Base-by-base conservation (phyloP, 495 filamentous ascomycete genomes). In the Oleoguttula mirabilis region DNA sequence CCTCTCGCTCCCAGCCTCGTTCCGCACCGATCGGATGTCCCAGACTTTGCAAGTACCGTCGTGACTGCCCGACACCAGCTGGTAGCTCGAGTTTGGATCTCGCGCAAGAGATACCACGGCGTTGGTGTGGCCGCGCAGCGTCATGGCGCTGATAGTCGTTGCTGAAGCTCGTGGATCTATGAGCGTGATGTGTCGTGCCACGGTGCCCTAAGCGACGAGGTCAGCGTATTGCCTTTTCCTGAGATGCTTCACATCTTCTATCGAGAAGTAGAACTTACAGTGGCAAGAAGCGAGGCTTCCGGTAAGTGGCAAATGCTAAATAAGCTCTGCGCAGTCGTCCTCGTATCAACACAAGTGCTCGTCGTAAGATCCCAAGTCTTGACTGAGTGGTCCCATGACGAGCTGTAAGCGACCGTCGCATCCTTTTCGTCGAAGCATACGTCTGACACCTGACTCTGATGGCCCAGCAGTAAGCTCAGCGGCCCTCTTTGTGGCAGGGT, bases 311-410 rank as follows among this genome's bases (percentile, higher is more conserved):
- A 72, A 2, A 94, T 67, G 2, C 77, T 84, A 38, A 88, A 70
- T 1, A 96, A 70, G 0, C 84, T 71, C 59, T 88, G 79, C n/a
- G 81, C 74, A 7, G 83, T 85, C 6, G 82, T 80, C 32, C 87
- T 71, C 15, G 82, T 83, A 55, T 82, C 82, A 28, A 94, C 83
- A 10, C 77, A 66, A 3, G 68, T 52, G 34, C 68, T 61, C 5
- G 88, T 95, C 0, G 82, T 73, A 10, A 98, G 75, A 66, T 98
- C 90, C 73, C 93, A 82, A 0, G 90, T 96, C 19, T 76, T 78
- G 47, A 95, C 66, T 0, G 82, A 81, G 62, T 94, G 87, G 66
- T 96, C 90, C 69, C 80, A 80, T 16, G 84, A 87, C 2, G 73
- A 70, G 0, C 85, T 87, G 68, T 98, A 95, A 23, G 80, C 88